phyloP scores from a whole-genome alignment of 2,329 filamentous ascomycete species.

The Pochonia chlamydosporia region DNA sequence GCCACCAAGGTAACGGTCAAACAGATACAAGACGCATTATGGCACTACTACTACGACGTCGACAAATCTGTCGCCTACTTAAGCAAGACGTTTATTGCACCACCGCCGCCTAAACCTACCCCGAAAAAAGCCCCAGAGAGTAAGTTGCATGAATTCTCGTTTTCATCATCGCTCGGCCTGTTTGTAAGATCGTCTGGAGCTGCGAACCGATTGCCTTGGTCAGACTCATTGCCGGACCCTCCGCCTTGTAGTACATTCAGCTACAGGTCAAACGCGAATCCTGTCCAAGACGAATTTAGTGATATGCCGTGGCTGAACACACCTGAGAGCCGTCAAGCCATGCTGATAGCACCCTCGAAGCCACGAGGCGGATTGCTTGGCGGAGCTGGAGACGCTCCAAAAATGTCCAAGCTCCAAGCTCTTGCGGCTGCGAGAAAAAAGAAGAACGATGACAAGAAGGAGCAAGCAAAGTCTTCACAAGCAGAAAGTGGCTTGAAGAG shows the following conservation, averaged over 20 bases:
- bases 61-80: conserved; percentile 80
- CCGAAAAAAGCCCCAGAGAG: conserved; percentile 37
- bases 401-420: conserved; percentile 85
- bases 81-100: conserved; percentile 53
- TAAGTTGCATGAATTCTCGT: conserved; percentile 31
- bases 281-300: conserved; percentile 51
- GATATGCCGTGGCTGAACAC: conserved; percentile 83
- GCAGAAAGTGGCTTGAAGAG: conserved; percentile 22
- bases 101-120: conserved; percentile 26
- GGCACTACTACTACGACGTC: conserved; percentile 94
- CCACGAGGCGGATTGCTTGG: conserved; percentile 69
- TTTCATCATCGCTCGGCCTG: conserved; percentile 20
- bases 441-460: conserved; percentile 62
- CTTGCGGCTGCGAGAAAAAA: conserved; percentile 81
- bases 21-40: conserved; percentile 84
- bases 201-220: conserved; percentile 19
- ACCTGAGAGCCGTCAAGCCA: conserved; percentile 57
- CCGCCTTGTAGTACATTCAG: neutral
- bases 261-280: neutral
- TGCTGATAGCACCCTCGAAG: conserved; percentile 52
- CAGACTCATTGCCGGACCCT: conserved; percentile 3
- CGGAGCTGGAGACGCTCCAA: conserved; percentile 60
- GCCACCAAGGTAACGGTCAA: conserved; percentile 48
- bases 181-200: conserved; percentile 24
- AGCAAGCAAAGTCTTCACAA: conserved; percentile 18